Evolutionary conservation across 345 rosid species (phyloP).

Genomic region (Leavenworthia alabamica): DNA sequence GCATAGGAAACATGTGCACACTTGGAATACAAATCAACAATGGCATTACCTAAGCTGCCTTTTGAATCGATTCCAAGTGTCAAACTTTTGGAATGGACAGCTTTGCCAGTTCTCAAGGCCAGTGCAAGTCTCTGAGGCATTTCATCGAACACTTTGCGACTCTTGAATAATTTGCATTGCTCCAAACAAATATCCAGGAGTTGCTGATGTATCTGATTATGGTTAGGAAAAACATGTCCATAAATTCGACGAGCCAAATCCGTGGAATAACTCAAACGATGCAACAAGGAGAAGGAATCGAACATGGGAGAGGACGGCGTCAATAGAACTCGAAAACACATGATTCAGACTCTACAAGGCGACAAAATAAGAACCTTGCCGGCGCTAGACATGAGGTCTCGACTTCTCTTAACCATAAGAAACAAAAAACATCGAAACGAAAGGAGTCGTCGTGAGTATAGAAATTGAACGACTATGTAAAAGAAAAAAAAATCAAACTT

Average conservation of each 20-base stretch:
- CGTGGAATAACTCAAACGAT: slow-evolving; percentile 29
- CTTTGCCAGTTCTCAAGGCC: slow-evolving; percentile 35
- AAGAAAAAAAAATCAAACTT: background rate
- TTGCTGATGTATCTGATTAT: slow-evolving; percentile 16
- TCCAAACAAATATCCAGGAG: slow-evolving; percentile 37
- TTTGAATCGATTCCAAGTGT: slow-evolving; percentile 43
- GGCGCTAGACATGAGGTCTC: background rate
- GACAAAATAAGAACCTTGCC: background rate
- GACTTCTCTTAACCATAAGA: slow-evolving; percentile 10
- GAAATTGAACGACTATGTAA: background rate
- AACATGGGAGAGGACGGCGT: background rate
- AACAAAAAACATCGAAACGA: background rate
- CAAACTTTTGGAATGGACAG: slow-evolving; percentile 48
- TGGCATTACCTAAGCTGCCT: slow-evolving; percentile 49
- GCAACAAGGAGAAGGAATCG: slow-evolving; percentile 17
- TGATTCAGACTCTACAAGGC: background rate
- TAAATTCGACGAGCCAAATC: background rate
- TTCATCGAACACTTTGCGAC: slow-evolving; percentile 64
- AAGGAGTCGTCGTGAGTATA: slow-evolving; percentile 11
- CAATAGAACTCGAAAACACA: slow-evolving; percentile 13
- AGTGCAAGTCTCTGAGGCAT: slow-evolving; percentile 44
- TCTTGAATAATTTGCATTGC: slow-evolving; percentile 43
- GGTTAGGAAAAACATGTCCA: background rate
- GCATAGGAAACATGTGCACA: slow-evolving; percentile 50
- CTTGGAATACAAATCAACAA: slow-evolving; percentile 78